Evolutionary conservation across 176 grass and related monocot genomes (phyloP).

Genomic region (Saccharum officinarum): DNA sequence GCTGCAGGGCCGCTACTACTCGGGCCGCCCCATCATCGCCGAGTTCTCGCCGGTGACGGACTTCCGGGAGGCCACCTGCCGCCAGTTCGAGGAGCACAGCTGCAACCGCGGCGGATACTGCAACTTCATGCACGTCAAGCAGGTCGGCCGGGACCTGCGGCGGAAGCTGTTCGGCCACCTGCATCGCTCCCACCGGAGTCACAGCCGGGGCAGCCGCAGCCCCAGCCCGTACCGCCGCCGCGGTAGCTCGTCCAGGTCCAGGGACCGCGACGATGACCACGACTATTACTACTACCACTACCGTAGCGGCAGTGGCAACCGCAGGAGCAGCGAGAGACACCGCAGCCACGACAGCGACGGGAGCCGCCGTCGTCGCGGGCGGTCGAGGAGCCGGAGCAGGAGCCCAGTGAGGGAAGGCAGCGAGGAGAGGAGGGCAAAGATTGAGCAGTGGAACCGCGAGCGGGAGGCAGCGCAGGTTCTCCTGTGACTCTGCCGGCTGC

Average conservation of each 20-base stretch:
- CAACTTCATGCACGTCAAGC: constrained; percentile 98
- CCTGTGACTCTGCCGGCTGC: not conserved
- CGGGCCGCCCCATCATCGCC: constrained; percentile 83
- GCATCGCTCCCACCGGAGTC: constrained; percentile 40
- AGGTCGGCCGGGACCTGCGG: constrained; percentile 64
- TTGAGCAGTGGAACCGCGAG: constrained; percentile 86
- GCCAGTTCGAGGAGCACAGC: constrained; percentile 88
- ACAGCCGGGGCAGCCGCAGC: constrained; percentile 63
- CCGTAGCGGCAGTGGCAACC: constrained; percentile 27
- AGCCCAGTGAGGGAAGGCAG: constrained; percentile 76
- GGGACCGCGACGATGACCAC: constrained; percentile 32
- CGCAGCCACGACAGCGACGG: constrained; percentile 58
- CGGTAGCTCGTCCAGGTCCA: constrained; percentile 31
- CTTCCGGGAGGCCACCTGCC: constrained; percentile 88
- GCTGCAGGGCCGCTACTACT: constrained; percentile 79
- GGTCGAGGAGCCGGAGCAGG: constrained; percentile 43
- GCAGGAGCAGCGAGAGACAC: constrained; percentile 55
- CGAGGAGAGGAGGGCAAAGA: constrained; percentile 81
- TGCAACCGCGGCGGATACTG: constrained; percentile 96
- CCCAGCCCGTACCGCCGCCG: constrained; percentile 46
- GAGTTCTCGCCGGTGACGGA: constrained; percentile 97
- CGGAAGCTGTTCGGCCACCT: constrained; percentile 63
- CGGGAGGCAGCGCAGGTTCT: constrained; percentile 47
- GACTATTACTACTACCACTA: constrained; percentile 16
- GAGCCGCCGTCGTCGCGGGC: constrained; percentile 39